These are phyloP conservation scores for Dichomitus squalens DNA, from an alignment of 1,284 basidiomycete genomes.

Conservation along the genomic window DNA sequence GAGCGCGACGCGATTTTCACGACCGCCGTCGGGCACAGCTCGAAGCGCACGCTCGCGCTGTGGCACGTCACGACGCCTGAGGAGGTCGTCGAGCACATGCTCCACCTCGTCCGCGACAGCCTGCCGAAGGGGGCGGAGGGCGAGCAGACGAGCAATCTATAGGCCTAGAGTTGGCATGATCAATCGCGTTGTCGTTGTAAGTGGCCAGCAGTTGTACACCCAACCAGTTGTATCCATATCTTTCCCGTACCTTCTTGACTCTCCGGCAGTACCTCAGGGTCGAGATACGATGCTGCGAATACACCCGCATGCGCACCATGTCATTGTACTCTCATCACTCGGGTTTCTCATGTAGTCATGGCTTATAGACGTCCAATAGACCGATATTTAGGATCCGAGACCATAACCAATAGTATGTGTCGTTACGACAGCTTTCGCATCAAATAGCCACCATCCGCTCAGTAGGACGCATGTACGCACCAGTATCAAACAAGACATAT, in stretches of 20 bases:
- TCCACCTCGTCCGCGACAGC: constrained; percentile 45
- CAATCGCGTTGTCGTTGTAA: background rate
- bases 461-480: too few species aligned
- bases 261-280: background rate
- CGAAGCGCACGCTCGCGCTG: constrained; percentile 84
- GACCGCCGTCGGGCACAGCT: constrained; percentile 84
- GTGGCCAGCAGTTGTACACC: background rate
- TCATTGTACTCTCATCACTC: background rate
- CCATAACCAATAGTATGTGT: too few species aligned
- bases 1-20: constrained; percentile 78
- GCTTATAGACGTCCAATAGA: too few species aligned
- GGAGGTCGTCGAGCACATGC: constrained; percentile 75
- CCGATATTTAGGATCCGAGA: too few species aligned
- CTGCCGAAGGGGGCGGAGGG: constrained; percentile 5
- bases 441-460: too few species aligned
- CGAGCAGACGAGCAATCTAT: constrained; percentile 25
- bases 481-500: too few species aligned
- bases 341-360: too few species aligned
- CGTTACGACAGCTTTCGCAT: too few species aligned
- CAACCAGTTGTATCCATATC: background rate
- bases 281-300: background rate
- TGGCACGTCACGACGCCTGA: constrained; percentile 87
- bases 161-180: background rate
- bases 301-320: background rate
- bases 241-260: background rate